Conservation (phyloP, 768 basidiomycete species). For the Russula earlei region DNA sequence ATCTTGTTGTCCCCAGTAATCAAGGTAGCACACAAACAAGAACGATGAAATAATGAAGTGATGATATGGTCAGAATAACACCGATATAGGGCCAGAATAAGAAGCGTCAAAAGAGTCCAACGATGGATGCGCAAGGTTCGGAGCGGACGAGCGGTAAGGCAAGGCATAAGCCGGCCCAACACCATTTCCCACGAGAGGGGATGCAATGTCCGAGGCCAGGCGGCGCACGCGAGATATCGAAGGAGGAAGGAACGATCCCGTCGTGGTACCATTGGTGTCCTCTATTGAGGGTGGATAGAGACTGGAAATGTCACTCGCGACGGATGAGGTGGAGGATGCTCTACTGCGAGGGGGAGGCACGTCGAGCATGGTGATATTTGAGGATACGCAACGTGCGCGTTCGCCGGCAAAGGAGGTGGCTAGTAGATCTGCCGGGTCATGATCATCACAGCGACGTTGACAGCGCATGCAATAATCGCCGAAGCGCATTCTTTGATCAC, state of each 20-base stretch:
- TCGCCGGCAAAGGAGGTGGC: background rate
- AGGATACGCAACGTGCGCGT: slow-evolving; percentile 1
- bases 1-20: background rate
- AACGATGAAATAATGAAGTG: background rate
- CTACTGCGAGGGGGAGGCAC: slow-evolving; percentile 16
- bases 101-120: slow-evolving; percentile 11
- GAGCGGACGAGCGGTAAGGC: slow-evolving; percentile 1
- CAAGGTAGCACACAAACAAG: slow-evolving; percentile 10
- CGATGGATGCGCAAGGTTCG: slow-evolving; percentile 4
- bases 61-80: slow-evolving; percentile 13
- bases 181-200: slow-evolving; percentile 1
- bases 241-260: slow-evolving; percentile 2
- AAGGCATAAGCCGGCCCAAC: background rate
- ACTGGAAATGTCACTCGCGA: slow-evolving; percentile 15
- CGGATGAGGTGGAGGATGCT: slow-evolving; percentile 18
- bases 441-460: slow-evolving; percentile 14
- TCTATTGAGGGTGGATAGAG: slow-evolving; percentile 12
- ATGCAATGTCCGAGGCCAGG: background rate
- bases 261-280: background rate
- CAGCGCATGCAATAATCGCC: slow-evolving; percentile 14
- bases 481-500: slow-evolving; percentile 2
- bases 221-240: slow-evolving; percentile 14
- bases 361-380: background rate
- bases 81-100: slow-evolving; percentile 7
- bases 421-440: slow-evolving; percentile 9